A percentile compares a stretch with the other conserved stretches of the same genome.
These are phyloP conservation scores for bread wheat (Triticum aestivum) DNA, from an alignment of 176 grass and related monocot genomes.

Conservation along the genomic window DNA sequence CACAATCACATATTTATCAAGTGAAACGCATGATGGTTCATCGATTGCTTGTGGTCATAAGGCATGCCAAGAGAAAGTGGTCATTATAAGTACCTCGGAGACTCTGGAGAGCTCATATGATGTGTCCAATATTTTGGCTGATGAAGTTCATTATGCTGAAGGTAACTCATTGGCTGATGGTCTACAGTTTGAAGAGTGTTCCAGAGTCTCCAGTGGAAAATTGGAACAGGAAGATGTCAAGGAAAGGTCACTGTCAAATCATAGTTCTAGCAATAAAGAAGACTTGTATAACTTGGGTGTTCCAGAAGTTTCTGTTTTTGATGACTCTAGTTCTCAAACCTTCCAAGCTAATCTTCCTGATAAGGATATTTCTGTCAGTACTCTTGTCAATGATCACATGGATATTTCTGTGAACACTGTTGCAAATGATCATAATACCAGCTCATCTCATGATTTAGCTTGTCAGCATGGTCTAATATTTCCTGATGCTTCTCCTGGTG, in stretches of 20 bases:
- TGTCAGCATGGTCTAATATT: slow-evolving; percentile 30
- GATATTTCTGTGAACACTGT: slow-evolving; percentile 14
- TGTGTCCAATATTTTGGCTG: slow-evolving; percentile 17
- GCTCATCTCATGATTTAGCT: slow-evolving; percentile 19
- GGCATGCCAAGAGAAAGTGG: slow-evolving; percentile 30
- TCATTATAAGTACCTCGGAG: slow-evolving; percentile 35
- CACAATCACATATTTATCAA: slow-evolving; percentile 13
- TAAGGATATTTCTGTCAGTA: slow-evolving; percentile 19
- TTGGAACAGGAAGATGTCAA: slow-evolving; percentile 21
- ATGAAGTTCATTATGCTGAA: slow-evolving; percentile 26
- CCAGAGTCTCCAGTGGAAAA: slow-evolving; percentile 10
- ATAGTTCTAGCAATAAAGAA: slow-evolving; percentile 20
- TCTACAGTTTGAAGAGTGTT: slow-evolving; percentile 15
- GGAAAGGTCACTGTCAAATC: slow-evolving; percentile 13
- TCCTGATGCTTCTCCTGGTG: slow-evolving; percentile 26
- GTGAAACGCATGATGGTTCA: slow-evolving; percentile 34
- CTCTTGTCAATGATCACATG: slow-evolving; percentile 11
- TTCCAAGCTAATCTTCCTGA: slow-evolving; percentile 25
- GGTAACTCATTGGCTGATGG: slow-evolving; percentile 13
- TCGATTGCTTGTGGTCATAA: slow-evolving; percentile 10
- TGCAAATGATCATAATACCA: slow-evolving; percentile 4
- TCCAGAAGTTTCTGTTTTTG: slow-evolving; percentile 27
- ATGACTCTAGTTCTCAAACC: slow-evolving; percentile 27
- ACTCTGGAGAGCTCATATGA: slow-evolving; percentile 29
- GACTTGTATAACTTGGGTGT: slow-evolving; percentile 4